Percentiles rank a stretch among this genome's conserved stretches.
Conservation (phyloP, 768 basidiomycete species). For the Phylloporus scabripes region DNA sequence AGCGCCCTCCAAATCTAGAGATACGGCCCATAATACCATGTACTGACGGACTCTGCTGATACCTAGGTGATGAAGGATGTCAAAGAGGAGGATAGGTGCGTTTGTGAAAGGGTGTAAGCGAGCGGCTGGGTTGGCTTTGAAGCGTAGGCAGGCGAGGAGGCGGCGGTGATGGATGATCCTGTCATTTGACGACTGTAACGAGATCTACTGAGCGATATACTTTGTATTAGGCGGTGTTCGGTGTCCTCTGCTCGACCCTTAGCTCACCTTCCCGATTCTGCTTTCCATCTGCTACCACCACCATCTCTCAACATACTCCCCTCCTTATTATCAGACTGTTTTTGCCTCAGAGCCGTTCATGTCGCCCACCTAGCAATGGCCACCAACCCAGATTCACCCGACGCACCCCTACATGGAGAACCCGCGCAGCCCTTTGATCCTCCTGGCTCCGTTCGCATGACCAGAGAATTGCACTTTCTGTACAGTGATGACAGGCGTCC, state of each 20-base stretch:
- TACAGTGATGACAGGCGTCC: conserved; percentile 37
- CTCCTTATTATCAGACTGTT: conserved; percentile 8
- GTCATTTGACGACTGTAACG: conserved; percentile 6
- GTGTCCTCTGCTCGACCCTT: conserved; percentile 17
- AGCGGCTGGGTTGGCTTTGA: neutral
- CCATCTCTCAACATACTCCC: conserved; percentile 18
- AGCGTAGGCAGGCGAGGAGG: conserved; percentile 2
- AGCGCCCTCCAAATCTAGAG: too few species aligned
- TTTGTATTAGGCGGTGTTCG: conserved; percentile 27
- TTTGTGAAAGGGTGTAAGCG: conserved; percentile 27
- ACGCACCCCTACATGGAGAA: conserved; percentile 33
- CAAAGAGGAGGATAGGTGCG: conserved; percentile 46
- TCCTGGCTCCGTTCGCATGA: conserved; percentile 45
- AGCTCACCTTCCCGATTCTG: conserved; percentile 13
- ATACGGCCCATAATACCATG: conserved; percentile 25
- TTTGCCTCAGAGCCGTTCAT: conserved; percentile 19
- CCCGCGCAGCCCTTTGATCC: conserved; percentile 34
- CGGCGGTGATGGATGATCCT: conserved; percentile 3
- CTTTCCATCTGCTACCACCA: conserved; percentile 21
- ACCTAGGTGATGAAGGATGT: conserved; percentile 45
- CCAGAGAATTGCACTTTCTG: conserved; percentile 38
- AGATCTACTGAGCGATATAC: conserved; percentile 11
- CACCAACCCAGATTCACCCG: conserved; percentile 21
- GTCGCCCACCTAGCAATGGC: conserved; percentile 24
- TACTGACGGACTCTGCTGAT: conserved; percentile 14